Evolutionary conservation across 805 yeast species (phyloP).

Genomic region (Metschnikowia corniflorae): DNA sequence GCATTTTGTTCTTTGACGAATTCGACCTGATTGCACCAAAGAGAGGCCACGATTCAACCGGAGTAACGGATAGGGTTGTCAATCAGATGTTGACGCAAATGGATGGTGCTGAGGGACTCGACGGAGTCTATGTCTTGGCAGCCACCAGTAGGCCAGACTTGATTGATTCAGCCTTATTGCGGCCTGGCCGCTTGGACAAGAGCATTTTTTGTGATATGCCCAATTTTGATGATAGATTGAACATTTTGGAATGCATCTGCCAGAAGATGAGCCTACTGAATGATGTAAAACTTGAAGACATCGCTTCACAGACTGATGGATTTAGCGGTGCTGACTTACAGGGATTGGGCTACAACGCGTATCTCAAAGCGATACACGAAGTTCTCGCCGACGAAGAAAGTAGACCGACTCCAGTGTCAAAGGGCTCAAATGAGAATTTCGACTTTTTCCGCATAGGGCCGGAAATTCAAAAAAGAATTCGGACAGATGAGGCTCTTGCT

Average conservation of each 20-base stretch:
- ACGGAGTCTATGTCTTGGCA: slow-evolving; percentile 93
- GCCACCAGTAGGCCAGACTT: slow-evolving; percentile 96
- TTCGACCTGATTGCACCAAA: slow-evolving; percentile 97
- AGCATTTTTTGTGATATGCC: slow-evolving; percentile 91
- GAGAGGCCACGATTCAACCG: slow-evolving; percentile 96
- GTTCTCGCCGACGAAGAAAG: slow-evolving; percentile 47
- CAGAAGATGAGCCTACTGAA: slow-evolving; percentile 55
- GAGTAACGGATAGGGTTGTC: slow-evolving; percentile 96
- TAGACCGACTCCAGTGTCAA: slow-evolving; percentile 12
- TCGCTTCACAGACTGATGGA: slow-evolving; percentile 66
- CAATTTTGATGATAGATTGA: slow-evolving; percentile 59
- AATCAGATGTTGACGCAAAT: slow-evolving; percentile 95
- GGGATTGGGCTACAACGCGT: slow-evolving; percentile 88
- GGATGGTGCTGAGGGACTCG: slow-evolving; percentile 99
- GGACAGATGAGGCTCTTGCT: slow-evolving; percentile 40
- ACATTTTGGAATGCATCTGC: slow-evolving; percentile 60
- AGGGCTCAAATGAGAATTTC: neutral
- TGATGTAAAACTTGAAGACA: slow-evolving; percentile 47
- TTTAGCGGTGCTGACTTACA: slow-evolving; percentile 95
- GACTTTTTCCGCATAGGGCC: slow-evolving; percentile 43
- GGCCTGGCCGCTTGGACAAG: slow-evolving; percentile 96
- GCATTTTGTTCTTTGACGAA: slow-evolving; percentile 89
- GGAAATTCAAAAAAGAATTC: slow-evolving; percentile 26
- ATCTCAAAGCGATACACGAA: slow-evolving; percentile 77
- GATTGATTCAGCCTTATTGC: slow-evolving; percentile 87